Base-by-base conservation (phyloP, 768 basidiomycete genomes). In the Candolleomyces aberdarensis region DNA sequence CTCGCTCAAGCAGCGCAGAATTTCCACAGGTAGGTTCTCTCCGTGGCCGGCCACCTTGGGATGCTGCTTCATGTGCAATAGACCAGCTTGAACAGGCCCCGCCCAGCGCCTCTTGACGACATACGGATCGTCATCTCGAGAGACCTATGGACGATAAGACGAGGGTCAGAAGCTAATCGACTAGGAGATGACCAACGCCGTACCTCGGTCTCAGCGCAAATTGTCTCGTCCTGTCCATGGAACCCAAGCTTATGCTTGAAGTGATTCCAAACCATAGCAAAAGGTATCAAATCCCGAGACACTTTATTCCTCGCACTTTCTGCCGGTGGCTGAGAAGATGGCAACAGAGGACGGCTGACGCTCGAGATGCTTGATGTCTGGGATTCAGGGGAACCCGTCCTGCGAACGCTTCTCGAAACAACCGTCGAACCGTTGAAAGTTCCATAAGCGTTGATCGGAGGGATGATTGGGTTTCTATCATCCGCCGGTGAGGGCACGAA, bases 11-110 rank as follows among this genome's bases (percentile, higher is more conserved):
- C 78, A 80, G 17, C 82, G 70, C 53, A 87, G 49, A 48, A 87
- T 76, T 65, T 85, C 82, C 39, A 86, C 67, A 9, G 86, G 86
- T 9, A 86, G 68, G 68, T 86, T 87, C 65, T 85, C 78, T 11
- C 85, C 84, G 13, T 65, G 71, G 29, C 76, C 75, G 56, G 74
- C 72, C 31, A 78, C 69, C 8, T 65, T 66, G 9, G 76, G 77
- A 6, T 73, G 68, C 58, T 76, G 72, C 58, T 79, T 80, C 20
- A 62, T 57, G 32, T 71, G 66, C 41, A 72, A 59, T 7, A 69
- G 68, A 0, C 70, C 36, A 36, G 36, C 66, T 56, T 76, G 70
- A 7, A 78, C 64, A 1, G 78, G 78, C 1, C 74, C 76, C n/a
- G 69, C 70, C 78, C 78, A 80, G 15, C 39, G 54, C n/a, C 54